These are phyloP conservation scores for Aureobasidium sp. DNA, from an alignment of 2,329 filamentous ascomycete genomes.

Conservation along the genomic window DNA sequence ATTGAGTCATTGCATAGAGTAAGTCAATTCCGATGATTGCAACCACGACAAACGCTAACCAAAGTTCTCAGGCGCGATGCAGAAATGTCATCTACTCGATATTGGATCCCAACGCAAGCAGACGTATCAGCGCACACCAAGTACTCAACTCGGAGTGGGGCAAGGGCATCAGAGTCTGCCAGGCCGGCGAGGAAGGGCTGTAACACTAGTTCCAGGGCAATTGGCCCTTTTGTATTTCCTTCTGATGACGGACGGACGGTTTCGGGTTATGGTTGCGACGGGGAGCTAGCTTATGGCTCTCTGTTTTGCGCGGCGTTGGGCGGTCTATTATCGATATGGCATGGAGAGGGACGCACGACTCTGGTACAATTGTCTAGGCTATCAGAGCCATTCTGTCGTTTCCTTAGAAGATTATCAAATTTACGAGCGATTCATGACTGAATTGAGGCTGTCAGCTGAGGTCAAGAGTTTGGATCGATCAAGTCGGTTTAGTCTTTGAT, in stretches of 20 bases:
- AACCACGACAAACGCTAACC: slow-evolving; percentile 16
- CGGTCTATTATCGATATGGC: not conserved
- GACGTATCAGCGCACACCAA: slow-evolving; percentile 91
- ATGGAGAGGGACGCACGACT: slow-evolving; percentile 5
- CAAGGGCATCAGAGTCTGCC: slow-evolving; percentile 93
- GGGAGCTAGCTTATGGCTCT: not conserved
- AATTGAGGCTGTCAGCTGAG: not conserved
- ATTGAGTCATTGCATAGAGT: slow-evolving; percentile 94
- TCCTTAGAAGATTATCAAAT: slow-evolving; percentile 6
- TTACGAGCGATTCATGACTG: slow-evolving; percentile 9
- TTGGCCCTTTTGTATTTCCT: not conserved
- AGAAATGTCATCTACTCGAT: slow-evolving; percentile 99
- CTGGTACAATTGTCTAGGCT: not conserved
- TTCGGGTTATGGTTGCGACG: slow-evolving; percentile 5
- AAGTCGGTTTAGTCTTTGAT: not conserved
- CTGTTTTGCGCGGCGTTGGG: slow-evolving; percentile 12
- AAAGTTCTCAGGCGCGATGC: slow-evolving; percentile 66
- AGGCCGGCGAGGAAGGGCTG: slow-evolving; percentile 90
- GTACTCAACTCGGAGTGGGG: slow-evolving; percentile 98
- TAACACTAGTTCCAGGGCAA: slow-evolving; percentile 36
- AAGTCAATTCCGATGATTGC: slow-evolving; percentile 35
- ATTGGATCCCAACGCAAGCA: slow-evolving; percentile 83
- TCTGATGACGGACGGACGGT: not conserved
- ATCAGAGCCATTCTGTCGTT: slow-evolving; percentile 12
- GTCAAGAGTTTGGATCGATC: not conserved